phyloP scores from a whole-genome alignment of 768 basidiomycete species.

The Boletus sp. region DNA sequence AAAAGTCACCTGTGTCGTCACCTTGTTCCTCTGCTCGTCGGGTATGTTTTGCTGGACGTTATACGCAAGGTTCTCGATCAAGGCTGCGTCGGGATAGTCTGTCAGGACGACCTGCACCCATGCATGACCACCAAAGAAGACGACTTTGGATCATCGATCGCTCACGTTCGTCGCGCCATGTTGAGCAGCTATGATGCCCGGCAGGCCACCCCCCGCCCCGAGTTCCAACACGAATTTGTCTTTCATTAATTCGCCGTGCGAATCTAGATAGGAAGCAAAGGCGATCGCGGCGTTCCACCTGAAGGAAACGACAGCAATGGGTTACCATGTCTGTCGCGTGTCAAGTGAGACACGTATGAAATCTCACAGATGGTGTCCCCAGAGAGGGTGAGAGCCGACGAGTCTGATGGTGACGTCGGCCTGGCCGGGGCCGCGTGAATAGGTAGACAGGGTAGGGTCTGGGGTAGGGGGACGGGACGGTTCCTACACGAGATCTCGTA shows the following conservation, averaged over 20 bases:
- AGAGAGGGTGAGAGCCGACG: conserved; percentile 78
- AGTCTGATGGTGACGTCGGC: conserved; percentile 56
- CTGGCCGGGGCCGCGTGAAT: conserved; percentile 35
- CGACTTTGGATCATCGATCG: not conserved
- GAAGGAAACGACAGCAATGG: not conserved
- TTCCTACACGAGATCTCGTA: conserved; percentile 38
- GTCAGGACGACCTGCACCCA: conserved; percentile 70
- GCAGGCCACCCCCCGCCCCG: conserved; percentile 91
- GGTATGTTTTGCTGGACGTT: conserved; percentile 66
- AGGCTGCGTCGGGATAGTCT: conserved; percentile 82
- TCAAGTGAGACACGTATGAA: not conserved
- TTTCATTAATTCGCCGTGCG: conserved; percentile 44
- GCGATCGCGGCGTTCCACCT: conserved; percentile 84
- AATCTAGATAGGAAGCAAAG: conserved; percentile 68
- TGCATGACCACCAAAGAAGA: not conserved
- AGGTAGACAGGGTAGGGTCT: conserved; percentile 52
- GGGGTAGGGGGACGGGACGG: conserved; percentile 67
- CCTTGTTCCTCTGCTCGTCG: conserved; percentile 12
- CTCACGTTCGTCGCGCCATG: conserved; percentile 67
- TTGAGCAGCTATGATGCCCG: conserved; percentile 70
- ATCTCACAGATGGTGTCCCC: conserved; percentile 75
- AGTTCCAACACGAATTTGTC: conserved; percentile 71
- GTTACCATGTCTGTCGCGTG: not conserved
- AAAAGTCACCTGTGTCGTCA: conserved; percentile 36
- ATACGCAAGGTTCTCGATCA: conserved; percentile 70